phyloP scores from a whole-genome alignment of 345 rosid species.

The Trapa incisa region DNA sequence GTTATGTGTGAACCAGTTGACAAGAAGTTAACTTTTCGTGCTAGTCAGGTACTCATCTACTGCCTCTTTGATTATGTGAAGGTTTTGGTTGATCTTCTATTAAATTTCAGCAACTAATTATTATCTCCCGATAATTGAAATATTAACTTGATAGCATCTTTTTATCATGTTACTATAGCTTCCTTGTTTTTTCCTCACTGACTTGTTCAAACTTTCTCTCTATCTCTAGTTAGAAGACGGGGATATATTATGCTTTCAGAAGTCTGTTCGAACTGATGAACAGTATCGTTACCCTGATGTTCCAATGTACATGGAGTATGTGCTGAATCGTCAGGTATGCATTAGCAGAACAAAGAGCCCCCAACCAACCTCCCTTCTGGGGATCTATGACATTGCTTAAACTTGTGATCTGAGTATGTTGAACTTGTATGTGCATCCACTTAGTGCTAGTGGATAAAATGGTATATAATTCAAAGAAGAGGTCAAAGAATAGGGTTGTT shows the following conservation, averaged over 20 bases:
- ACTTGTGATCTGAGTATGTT: no score
- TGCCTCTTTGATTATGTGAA: slow-evolving; percentile 2
- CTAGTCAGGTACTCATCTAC: slow-evolving; percentile 51
- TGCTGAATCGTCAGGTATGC: slow-evolving; percentile 76
- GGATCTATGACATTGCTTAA: no score
- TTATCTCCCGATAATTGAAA: neutral
- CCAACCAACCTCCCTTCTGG: no score
- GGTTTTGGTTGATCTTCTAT: slow-evolving; percentile 3
- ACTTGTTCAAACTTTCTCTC: neutral
- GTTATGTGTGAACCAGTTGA: slow-evolving; percentile 85
- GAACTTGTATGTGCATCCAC: no score
- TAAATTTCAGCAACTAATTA: neutral
- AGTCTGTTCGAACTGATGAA: slow-evolving; percentile 32
- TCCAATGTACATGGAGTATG: slow-evolving; percentile 74
- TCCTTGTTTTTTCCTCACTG: neutral
- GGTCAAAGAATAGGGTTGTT: no score
- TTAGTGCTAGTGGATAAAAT: no score
- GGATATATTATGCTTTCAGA: slow-evolving; percentile 27
- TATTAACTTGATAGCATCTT: neutral
- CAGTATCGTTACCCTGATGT: slow-evolving; percentile 62
- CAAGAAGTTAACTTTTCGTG: slow-evolving; percentile 52
- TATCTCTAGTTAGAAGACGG: slow-evolving; percentile 33
- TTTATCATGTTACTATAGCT: neutral
- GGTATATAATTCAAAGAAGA: no score
- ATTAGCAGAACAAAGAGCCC: no score